Evolutionary conservation across 2,329 filamentous ascomycete species (phyloP).

Genomic region (Chaetomium globosum): DNA sequence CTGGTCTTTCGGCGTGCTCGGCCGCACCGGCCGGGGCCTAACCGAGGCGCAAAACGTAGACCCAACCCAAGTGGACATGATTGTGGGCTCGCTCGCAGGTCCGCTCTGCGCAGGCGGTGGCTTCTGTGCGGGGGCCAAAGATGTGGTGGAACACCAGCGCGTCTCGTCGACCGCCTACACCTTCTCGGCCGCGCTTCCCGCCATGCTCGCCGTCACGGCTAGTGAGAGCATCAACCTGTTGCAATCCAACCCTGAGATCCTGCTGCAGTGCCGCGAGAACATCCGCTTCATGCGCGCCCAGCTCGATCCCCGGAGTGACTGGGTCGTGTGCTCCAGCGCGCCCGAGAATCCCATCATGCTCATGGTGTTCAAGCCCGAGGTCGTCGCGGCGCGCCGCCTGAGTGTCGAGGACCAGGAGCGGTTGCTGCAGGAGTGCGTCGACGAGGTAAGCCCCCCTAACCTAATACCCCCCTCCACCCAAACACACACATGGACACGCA

Average conservation of each 20-base stretch:
- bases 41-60: slow-evolving; percentile 98
- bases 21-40: slow-evolving; percentile 84
- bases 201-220: slow-evolving; percentile 91
- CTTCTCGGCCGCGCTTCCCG: slow-evolving; percentile 91
- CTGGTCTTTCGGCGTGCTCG: slow-evolving; percentile 94
- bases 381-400: slow-evolving; percentile 70
- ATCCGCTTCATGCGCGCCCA: slow-evolving; percentile 83
- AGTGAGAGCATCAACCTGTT: slow-evolving; percentile 86
- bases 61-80: slow-evolving; percentile 92
- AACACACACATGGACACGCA: not conserved
- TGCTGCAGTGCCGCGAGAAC: slow-evolving; percentile 79
- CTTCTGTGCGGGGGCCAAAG: slow-evolving; percentile 88
- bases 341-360: slow-evolving; percentile 86
- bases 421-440: slow-evolving; percentile 86
- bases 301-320: slow-evolving; percentile 90
- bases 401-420: slow-evolving; percentile 77
- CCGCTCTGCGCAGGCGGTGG: slow-evolving; percentile 90
- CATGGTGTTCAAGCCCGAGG: slow-evolving; percentile 78
- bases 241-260: slow-evolving; percentile 81
- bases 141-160: slow-evolving; percentile 94
- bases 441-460: slow-evolving; percentile 69
- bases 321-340: slow-evolving; percentile 80
- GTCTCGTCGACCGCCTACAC: slow-evolving; percentile 92
- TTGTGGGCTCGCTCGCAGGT: slow-evolving; percentile 87
- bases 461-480: not conserved